Evolutionary conservation across 768 basidiomycete species (phyloP).

Genomic region (Phaffia australis): DNA sequence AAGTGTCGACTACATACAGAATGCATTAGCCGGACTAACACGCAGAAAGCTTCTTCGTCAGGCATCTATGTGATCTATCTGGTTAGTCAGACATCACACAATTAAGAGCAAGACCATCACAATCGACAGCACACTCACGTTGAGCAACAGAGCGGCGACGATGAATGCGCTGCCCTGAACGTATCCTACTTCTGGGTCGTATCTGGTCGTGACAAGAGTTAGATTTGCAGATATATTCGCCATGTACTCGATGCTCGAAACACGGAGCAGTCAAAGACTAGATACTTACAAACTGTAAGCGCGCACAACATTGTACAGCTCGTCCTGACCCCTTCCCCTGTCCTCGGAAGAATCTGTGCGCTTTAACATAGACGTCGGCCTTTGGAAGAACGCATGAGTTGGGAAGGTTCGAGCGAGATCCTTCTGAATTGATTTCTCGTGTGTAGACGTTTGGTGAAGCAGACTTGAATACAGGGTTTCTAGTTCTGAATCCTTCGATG

Average conservation of each 20-base stretch:
- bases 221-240: constrained; percentile 30
- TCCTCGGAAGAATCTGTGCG: constrained; percentile 38
- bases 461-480: constrained; percentile 71
- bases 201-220: constrained; percentile 39
- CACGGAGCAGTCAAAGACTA: not conserved
- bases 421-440: constrained; percentile 87
- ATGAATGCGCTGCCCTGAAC: constrained; percentile 96
- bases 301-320: constrained; percentile 92
- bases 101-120: too few species aligned
- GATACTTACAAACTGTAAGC: constrained; percentile 77
- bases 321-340: constrained; percentile 91
- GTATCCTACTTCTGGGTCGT: constrained; percentile 89
- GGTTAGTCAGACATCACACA: not conserved
- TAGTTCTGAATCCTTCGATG: constrained; percentile 79
- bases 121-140: constrained; percentile 47
- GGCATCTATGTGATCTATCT: constrained; percentile 64
- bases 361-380: constrained; percentile 35
- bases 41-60: constrained; percentile 95
- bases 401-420: constrained; percentile 97
- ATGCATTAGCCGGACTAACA: constrained; percentile 88
- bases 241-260: not conserved
- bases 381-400: constrained; percentile 88
- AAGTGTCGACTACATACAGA: constrained; percentile 39
- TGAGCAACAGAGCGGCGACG: constrained; percentile 81
- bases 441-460: constrained; percentile 68